phyloP scores from a whole-genome alignment of 768 basidiomycete species.

The Candolleomyces aberdarensis region DNA sequence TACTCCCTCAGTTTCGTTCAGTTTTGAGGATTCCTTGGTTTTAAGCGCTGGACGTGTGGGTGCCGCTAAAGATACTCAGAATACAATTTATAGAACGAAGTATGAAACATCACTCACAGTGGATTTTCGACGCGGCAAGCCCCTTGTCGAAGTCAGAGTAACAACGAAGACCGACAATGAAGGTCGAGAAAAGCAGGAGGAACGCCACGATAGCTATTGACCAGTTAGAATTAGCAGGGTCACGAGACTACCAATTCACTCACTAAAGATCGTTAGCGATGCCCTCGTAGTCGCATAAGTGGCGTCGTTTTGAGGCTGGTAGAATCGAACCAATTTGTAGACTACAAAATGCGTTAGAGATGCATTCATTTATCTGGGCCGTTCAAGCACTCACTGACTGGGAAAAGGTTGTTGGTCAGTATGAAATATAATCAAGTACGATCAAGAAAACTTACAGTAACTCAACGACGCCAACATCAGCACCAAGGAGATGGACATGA shows the following conservation, averaged over 20 bases:
- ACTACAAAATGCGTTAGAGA: conserved; percentile 37
- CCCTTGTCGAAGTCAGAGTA: conserved; percentile 83
- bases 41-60: conserved; percentile 37
- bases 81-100: conserved; percentile 31
- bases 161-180: conserved; percentile 74
- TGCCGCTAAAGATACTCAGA: conserved; percentile 37
- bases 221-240: conserved; percentile 17
- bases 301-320: conserved; percentile 49
- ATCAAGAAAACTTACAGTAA: conserved; percentile 58
- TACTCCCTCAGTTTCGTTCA: conserved; percentile 48
- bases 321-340: conserved; percentile 85
- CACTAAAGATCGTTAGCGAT: conserved; percentile 81
- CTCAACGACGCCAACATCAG: conserved; percentile 76
- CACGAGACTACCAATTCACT: conserved; percentile 4
- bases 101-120: conserved; percentile 49
- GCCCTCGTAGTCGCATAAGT: conserved; percentile 73
- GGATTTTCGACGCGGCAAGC: conserved; percentile 66
- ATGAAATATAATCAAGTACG: background rate
- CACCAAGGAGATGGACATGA: conserved; percentile 69
- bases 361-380: background rate
- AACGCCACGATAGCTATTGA: conserved; percentile 70
- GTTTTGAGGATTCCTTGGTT: conserved; percentile 45
- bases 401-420: conserved; percentile 5
- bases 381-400: conserved; percentile 35
- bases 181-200: conserved; percentile 68